Evolutionary conservation across 129 eudicot genomes (phyloP), one percentile per base, ranked within the genome.

Genomic region (Artemisia tridentata): DNA sequence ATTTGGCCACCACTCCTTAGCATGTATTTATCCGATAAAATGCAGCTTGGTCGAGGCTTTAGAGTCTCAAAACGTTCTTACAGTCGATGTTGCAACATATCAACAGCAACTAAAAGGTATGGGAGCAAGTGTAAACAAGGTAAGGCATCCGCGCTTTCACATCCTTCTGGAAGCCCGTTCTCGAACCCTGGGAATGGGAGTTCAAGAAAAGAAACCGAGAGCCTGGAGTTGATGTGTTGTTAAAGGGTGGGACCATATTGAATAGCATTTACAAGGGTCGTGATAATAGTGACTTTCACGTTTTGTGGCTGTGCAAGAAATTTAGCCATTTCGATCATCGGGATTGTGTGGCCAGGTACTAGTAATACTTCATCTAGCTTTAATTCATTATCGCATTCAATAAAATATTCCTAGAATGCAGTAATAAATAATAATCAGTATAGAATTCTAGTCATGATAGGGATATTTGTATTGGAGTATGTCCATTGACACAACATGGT

Each of bases 131-230:
- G 76, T 3, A 73, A 1, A 29, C 85, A 74, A 12, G 82, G 81
- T 10, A 90, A 49, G 17, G 23, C 23, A 66, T 89, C 96, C 0
- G 69, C 43, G 14, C 79, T 78, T 73, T 90, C 93, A 16, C 86
- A 82, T 12, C 91, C 86, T 15, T 80, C 79, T 0, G 96, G 93
- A 29, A 86, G 52, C 16, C 91, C 93, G 0, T 76, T 80, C 62
- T 83, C 82, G 0, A 23, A 51, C 3, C 76, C 66, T 7, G 91
- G 84, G 59, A 85, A 87, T 0, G 61, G 63, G 62, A 86, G 79
- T 20, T 67, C 65, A 7, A 78, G 52, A 1, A 85, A 52, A 5
- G 47, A 73, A 21, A 91, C 80, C 0, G 66, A 61, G 41, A 87
- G 85, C 0, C 78, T 85, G 8, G 73, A 18, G 3, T 78, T 66